phyloP scores from a whole-genome alignment of 78 protist species.

The Bigelowiella natans region DNA sequence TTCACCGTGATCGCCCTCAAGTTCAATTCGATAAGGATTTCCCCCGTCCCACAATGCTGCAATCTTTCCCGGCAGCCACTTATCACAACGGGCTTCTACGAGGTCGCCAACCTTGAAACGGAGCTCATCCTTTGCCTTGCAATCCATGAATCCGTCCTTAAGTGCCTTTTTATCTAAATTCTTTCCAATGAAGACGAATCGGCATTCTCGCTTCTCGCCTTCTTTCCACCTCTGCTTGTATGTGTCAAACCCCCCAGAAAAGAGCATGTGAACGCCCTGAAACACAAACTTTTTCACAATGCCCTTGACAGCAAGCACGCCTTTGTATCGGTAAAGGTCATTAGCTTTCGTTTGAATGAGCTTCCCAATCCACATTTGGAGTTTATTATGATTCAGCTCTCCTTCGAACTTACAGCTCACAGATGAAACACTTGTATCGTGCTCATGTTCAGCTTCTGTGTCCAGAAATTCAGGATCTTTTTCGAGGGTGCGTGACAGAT shows the following conservation, averaged over 20 bases:
- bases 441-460: conserved; percentile 1
- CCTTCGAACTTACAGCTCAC: not conserved
- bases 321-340: conserved; percentile 28
- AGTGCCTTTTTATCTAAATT: conserved; percentile 10
- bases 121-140: not conserved
- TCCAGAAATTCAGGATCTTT: conserved; percentile 20
- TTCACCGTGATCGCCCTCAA: too few species aligned
- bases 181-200: conserved; percentile 30
- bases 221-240: too few species aligned
- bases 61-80: too few species aligned
- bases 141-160: not conserved
- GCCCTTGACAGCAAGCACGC: conserved; percentile 6
- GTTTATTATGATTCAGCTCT: not conserved
- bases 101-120: not conserved
- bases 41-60: too few species aligned
- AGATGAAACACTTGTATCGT: not conserved
- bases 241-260: not conserved
- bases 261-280: conserved; percentile 23
- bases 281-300: not conserved
- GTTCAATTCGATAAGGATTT: too few species aligned
- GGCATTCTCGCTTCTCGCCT: not conserved
- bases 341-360: not conserved
- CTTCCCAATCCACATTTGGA: not conserved
- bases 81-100: too few species aligned
- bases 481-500: not conserved